Conservation (phyloP, 2,329 filamentous ascomycete genomes). For the Tolypocladium album region DNA sequence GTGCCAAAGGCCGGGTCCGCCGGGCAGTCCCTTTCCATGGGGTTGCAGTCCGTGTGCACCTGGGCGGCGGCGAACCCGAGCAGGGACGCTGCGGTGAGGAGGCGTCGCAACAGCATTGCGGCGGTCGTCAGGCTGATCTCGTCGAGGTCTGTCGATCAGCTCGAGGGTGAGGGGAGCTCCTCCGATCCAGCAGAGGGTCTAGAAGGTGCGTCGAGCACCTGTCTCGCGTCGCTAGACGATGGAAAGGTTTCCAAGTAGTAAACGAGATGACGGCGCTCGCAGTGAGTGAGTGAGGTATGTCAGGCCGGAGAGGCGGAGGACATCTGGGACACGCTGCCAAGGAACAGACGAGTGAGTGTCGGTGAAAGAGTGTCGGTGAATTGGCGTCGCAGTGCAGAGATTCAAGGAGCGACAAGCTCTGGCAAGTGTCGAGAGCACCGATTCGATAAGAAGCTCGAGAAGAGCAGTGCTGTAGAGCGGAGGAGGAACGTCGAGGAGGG, state of each 20-base stretch:
- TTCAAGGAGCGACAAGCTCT: not conserved
- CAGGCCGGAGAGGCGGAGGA: not conserved
- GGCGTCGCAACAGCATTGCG: slow-evolving; percentile 7
- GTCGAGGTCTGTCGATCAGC: not conserved
- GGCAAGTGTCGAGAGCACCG: not conserved
- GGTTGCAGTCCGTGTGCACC: slow-evolving; percentile 69
- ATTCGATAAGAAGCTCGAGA: too few relatives aligned
- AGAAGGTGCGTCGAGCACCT: not conserved
- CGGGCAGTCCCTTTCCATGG: slow-evolving; percentile 58
- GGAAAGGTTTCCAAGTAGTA: not conserved
- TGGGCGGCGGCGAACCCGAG: slow-evolving; percentile 51
- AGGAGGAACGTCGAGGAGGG: not conserved
- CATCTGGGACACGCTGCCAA: not conserved
- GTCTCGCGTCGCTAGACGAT: not conserved
- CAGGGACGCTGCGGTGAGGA: slow-evolving; percentile 25
- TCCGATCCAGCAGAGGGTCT: not conserved
- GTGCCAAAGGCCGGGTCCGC: slow-evolving; percentile 61
- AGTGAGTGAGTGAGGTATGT: not conserved
- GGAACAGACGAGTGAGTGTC: not conserved
- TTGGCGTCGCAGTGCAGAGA: not conserved
- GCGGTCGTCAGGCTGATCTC: not conserved
- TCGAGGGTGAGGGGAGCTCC: not conserved
- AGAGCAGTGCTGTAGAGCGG: not conserved
- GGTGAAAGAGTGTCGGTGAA: not conserved
- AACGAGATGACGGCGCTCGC: not conserved